Percentiles rank a stretch among this genome's conserved stretches.
Evolutionary conservation across 2,329 filamentous ascomycete species (phyloP).

Genomic region (Dactylonectria estremocensis): DNA sequence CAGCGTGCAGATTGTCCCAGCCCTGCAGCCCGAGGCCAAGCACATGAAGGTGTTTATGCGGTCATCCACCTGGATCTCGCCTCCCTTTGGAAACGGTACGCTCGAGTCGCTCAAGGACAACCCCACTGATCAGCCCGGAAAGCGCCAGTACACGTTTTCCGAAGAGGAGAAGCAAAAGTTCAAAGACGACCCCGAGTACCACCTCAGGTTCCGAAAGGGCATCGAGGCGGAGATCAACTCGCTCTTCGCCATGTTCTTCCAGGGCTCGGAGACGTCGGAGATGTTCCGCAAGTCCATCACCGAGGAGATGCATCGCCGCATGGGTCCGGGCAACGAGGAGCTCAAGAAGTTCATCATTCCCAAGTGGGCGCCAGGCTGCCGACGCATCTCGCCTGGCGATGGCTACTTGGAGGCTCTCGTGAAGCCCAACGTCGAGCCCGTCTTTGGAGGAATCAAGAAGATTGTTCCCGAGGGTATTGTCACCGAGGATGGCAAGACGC

Average conservation of each 20-base stretch:
- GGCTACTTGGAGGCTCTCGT: slow-evolving; percentile 60
- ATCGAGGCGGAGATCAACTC: slow-evolving; percentile 61
- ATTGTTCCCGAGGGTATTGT: slow-evolving; percentile 53
- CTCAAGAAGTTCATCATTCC: slow-evolving; percentile 59
- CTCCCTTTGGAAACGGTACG: slow-evolving; percentile 43
- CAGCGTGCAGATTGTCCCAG: slow-evolving; percentile 66
- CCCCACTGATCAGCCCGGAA: slow-evolving; percentile 50
- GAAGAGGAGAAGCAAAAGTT: slow-evolving; percentile 58
- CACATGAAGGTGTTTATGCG: slow-evolving; percentile 51
- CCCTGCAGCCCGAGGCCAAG: slow-evolving; percentile 55
- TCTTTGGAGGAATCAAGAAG: slow-evolving; percentile 56
- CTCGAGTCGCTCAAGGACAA: slow-evolving; percentile 50
- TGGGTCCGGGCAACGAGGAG: slow-evolving; percentile 58
- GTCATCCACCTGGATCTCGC: slow-evolving; percentile 50
- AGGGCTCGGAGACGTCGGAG: slow-evolving; percentile 58
- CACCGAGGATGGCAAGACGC: slow-evolving; percentile 47
- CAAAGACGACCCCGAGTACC: slow-evolving; percentile 57
- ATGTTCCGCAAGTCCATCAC: slow-evolving; percentile 56
- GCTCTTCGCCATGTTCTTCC: slow-evolving; percentile 59
- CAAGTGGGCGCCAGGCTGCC: slow-evolving; percentile 61
- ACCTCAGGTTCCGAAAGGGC: slow-evolving; percentile 59
- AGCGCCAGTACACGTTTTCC: slow-evolving; percentile 58
- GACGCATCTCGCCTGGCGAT: slow-evolving; percentile 59
- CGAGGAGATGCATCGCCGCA: slow-evolving; percentile 59
- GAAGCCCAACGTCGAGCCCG: slow-evolving; percentile 60